phyloP scores from a whole-genome alignment of 2,329 filamentous ascomycete species.

The Biscogniauxia sp. region DNA sequence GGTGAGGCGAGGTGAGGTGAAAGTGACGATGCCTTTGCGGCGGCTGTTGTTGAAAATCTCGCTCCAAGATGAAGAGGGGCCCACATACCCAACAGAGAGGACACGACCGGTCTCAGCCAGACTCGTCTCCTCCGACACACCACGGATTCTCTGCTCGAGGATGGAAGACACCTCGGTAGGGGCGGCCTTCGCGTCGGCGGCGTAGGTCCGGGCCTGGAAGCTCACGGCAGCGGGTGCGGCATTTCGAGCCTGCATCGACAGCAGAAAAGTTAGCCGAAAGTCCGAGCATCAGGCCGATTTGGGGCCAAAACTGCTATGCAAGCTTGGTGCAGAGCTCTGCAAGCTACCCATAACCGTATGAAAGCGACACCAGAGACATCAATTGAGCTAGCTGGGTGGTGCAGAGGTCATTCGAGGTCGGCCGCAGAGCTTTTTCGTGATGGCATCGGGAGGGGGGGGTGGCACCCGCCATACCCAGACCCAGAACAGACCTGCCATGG shows the following conservation, averaged over 20 bases:
- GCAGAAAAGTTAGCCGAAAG: slow-evolving; percentile 54
- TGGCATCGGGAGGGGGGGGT: slow-evolving; percentile 39
- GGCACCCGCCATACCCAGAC: too few relatives aligned
- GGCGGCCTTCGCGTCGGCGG: slow-evolving; percentile 88
- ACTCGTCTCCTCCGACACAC: slow-evolving; percentile 93
- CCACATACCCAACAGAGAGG: slow-evolving; percentile 93
- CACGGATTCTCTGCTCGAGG: slow-evolving; percentile 98
- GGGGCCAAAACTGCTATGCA: slow-evolving; percentile 9
- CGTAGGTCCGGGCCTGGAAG: slow-evolving; percentile 82
- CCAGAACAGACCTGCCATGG: slow-evolving; percentile 34
- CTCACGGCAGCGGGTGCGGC: slow-evolving; percentile 76
- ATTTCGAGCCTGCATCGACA: slow-evolving; percentile 76
- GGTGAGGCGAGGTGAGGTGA: too few relatives aligned
- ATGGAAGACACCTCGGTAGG: slow-evolving; percentile 99
- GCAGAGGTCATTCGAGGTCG: slow-evolving; percentile 33
- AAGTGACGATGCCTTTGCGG: slow-evolving; percentile 9
- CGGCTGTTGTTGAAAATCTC: slow-evolving; percentile 26
- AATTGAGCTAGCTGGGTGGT: slow-evolving; percentile 36
- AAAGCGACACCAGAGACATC: slow-evolving; percentile 34
- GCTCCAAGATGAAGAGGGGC: slow-evolving; percentile 12
- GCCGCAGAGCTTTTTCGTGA: slow-evolving; percentile 40
- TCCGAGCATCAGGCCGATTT: slow-evolving; percentile 39
- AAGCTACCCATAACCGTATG: slow-evolving; percentile 31
- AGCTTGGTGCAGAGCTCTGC: slow-evolving; percentile 37
- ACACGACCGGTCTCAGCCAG: slow-evolving; percentile 99